A percentile compares a stretch with the other conserved stretches of the same genome.
Evolutionary conservation across 352 stramenopile genomes (phyloP).

Genomic region (Globisporangium middletonii): DNA sequence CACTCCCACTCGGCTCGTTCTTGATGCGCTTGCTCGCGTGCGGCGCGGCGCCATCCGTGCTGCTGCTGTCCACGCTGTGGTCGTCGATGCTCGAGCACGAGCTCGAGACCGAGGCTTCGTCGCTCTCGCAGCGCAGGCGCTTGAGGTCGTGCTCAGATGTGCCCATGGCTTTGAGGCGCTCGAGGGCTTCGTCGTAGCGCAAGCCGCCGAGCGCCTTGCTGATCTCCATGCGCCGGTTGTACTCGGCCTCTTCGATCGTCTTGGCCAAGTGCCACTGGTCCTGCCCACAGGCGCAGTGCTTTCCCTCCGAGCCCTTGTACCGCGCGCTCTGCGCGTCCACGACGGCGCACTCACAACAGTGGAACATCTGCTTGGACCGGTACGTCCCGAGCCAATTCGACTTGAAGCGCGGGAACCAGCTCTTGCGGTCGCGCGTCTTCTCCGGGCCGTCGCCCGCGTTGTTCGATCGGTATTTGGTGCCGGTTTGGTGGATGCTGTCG

Average conservation of each 20-base stretch:
- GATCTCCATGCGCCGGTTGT: slow-evolving; percentile 82
- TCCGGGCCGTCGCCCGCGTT: slow-evolving; percentile 71
- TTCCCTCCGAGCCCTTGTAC: slow-evolving; percentile 78
- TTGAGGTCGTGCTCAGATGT: slow-evolving; percentile 56
- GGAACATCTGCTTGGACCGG: slow-evolving; percentile 84
- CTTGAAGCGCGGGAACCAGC: slow-evolving; percentile 86
- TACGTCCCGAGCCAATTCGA: slow-evolving; percentile 85
- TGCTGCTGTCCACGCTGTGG: neutral
- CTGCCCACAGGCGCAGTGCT: slow-evolving; percentile 73
- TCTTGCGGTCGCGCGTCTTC: slow-evolving; percentile 84
- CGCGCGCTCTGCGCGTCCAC: slow-evolving; percentile 28
- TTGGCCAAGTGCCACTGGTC: slow-evolving; percentile 84
- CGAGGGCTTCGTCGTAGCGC: slow-evolving; percentile 76
- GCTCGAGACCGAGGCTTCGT: slow-evolving; percentile 22
- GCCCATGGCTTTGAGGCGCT: slow-evolving; percentile 53
- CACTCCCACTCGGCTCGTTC: slow-evolving; percentile 12
- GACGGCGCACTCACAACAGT: slow-evolving; percentile 78
- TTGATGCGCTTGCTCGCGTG: slow-evolving; percentile 13
- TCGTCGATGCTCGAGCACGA: slow-evolving; percentile 15
- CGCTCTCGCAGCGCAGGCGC: slow-evolving; percentile 31
- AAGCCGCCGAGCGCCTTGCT: slow-evolving; percentile 73
- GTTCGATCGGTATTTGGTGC: slow-evolving; percentile 62
- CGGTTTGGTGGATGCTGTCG: slow-evolving; percentile 53
- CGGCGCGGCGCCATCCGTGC: neutral
- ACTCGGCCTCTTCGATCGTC: slow-evolving; percentile 74